Percentiles rank a stretch among this genome's conserved stretches.
phyloP scores from a whole-genome alignment of 1,284 basidiomycete genomes.

The Ceratobasidium sp. region DNA sequence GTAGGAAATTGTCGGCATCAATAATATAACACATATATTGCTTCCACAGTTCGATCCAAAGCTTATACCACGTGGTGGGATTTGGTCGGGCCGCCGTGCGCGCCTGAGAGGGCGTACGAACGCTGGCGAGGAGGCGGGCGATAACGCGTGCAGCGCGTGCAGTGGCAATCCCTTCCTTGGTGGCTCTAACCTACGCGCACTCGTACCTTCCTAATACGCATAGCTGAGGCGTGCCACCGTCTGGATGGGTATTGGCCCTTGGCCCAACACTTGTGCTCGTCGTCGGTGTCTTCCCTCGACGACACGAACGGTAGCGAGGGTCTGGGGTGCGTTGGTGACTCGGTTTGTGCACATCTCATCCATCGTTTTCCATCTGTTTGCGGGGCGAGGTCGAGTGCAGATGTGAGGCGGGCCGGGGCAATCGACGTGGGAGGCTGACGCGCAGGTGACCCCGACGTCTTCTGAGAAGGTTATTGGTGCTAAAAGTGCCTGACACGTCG shows the following conservation, averaged over 20 bases:
- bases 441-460: conserved; percentile 34
- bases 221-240: not conserved
- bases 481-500: conserved; percentile 42
- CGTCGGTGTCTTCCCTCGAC: not conserved
- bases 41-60: conserved; percentile 22
- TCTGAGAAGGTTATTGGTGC: conserved; percentile 28
- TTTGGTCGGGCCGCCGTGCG: conserved; percentile 24
- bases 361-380: conserved; percentile 30
- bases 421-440: conserved; percentile 4
- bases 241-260: not conserved
- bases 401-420: not conserved
- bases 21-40: conserved; percentile 19
- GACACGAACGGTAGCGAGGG: not conserved
- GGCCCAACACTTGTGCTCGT: conserved; percentile 6
- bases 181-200: no score
- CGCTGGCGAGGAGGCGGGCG: not conserved
- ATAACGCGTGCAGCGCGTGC: not conserved
- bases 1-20: not conserved
- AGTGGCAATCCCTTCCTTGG: no score
- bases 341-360: conserved; percentile 15
- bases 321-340: conserved; percentile 15
- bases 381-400: conserved; percentile 1
- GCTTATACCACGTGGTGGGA: conserved; percentile 30
- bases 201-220: conserved; percentile 4
- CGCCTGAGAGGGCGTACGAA: not conserved